Percentiles rank a stretch among this genome's conserved stretches.
Conservation (phyloP, 371 early-diverging fungal genomes). For the Saksenaea vasiformis region DNA sequence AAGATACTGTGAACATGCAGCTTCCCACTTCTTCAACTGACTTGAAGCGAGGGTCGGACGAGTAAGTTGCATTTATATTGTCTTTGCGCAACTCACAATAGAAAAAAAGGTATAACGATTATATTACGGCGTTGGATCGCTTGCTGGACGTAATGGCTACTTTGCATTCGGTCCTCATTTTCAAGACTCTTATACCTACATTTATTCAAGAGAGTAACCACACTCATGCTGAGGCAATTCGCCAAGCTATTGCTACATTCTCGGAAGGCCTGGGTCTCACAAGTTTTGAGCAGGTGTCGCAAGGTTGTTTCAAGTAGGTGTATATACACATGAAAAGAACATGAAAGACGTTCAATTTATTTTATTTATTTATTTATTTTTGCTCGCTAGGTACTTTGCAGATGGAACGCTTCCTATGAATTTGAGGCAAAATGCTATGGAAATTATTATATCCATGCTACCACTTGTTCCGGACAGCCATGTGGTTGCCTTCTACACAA, state of each 20-base stretch:
- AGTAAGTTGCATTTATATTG: not conserved
- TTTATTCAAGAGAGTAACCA: constrained; percentile 61
- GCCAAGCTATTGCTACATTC: constrained; percentile 36
- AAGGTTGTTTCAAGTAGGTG: constrained; percentile 51
- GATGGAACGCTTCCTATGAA: constrained; percentile 31
- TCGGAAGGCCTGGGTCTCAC: constrained; percentile 36
- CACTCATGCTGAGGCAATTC: constrained; percentile 45
- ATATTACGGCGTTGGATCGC: constrained; percentile 52
- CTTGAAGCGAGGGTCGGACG: constrained; percentile 34
- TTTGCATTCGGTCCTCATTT: constrained; percentile 45
- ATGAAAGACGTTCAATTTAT: not conserved
- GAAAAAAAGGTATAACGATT: constrained; percentile 51
- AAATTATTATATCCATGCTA: constrained; percentile 51
- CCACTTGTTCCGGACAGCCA: constrained; percentile 35
- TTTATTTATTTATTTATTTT: not conserved
- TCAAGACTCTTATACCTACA: constrained; percentile 51
- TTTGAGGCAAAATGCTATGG: constrained; percentile 47
- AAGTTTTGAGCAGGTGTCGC: constrained; percentile 41
- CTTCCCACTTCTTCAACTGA: constrained; percentile 54
- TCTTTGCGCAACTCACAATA: not conserved
- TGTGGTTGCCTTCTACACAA: constrained; percentile 50
- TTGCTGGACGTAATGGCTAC: constrained; percentile 50
- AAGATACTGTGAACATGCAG: constrained; percentile 40
- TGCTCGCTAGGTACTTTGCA: constrained; percentile 52
- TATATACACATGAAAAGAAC: not conserved